phyloP scores from a whole-genome alignment of 2,329 filamentous ascomycete species.

The Esteya vermicola region DNA sequence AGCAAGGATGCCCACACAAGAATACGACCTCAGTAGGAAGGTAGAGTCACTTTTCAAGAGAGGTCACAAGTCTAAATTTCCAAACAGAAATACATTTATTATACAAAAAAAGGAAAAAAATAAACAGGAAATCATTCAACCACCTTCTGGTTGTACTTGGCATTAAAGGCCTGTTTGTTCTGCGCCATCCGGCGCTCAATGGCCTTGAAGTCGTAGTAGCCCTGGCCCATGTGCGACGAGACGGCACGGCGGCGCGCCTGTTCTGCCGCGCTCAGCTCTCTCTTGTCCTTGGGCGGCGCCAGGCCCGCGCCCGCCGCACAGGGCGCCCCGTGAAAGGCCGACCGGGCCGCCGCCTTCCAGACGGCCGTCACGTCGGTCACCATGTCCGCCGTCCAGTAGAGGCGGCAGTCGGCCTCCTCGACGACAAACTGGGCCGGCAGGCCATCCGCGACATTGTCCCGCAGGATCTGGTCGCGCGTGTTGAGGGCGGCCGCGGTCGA shows the following conservation, averaged over 20 bases:
- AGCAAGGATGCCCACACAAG: too few species aligned
- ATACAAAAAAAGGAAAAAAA: too few species aligned
- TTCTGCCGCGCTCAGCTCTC: too few species aligned
- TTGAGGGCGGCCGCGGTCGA: conserved; percentile 16
- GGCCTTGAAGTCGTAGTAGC: conserved; percentile 1
- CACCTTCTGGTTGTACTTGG: conserved; percentile 6
- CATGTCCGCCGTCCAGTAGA: conserved; percentile 36
- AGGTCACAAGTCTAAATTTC: too few species aligned
- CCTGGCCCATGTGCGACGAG: not conserved
- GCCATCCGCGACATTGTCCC: conserved; percentile 21
- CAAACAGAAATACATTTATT: too few species aligned
- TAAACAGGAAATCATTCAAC: too few species aligned
- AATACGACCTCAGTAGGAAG: too few species aligned
- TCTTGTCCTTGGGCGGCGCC: too few species aligned
- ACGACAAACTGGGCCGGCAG: conserved; percentile 32
- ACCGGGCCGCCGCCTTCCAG: conserved; percentile 29
- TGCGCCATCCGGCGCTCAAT: not conserved
- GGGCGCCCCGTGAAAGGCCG: conserved; percentile 17
- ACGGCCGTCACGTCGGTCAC: conserved; percentile 27
- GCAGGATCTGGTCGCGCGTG: conserved; percentile 23
- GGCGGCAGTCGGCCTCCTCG: conserved; percentile 34
- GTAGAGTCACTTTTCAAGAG: too few species aligned
- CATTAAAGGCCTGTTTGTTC: conserved; percentile 1
- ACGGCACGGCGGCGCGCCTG: too few species aligned
- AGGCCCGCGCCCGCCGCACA: too few species aligned